Evolutionary conservation across 805 yeast species (phyloP).

Genomic region (Yamadazyma endophytica): DNA sequence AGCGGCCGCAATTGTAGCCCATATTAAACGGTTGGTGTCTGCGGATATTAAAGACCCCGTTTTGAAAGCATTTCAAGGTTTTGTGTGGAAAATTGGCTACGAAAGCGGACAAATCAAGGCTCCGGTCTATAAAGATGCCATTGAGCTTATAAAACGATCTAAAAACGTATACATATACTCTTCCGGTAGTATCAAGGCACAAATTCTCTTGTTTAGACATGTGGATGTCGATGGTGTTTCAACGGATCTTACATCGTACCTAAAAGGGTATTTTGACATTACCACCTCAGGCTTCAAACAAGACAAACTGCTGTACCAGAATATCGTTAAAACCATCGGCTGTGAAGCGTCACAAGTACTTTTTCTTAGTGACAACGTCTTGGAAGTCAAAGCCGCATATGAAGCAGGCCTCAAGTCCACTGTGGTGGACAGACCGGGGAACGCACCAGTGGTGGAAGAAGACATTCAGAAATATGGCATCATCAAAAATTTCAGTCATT

Average conservation of each 20-base stretch:
- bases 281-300: constrained; percentile 75
- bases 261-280: constrained; percentile 79
- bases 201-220: constrained; percentile 67
- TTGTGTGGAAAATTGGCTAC: constrained; percentile 79
- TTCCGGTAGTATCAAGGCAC: constrained; percentile 87
- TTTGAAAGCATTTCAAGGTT: constrained; percentile 77
- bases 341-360: constrained; percentile 35
- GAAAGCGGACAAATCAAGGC: constrained; percentile 70
- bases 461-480: constrained; percentile 21
- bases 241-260: constrained; percentile 47
- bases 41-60: constrained; percentile 74
- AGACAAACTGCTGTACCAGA: constrained; percentile 52
- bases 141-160: constrained; percentile 42
- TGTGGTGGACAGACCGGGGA: constrained; percentile 74
- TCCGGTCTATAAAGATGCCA: constrained; percentile 73
- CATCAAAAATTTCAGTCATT: constrained; percentile 13
- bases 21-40: constrained; percentile 55
- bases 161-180: constrained; percentile 68
- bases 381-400: constrained; percentile 73
- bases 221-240: constrained; percentile 37
- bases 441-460: constrained; percentile 43
- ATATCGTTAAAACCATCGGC: constrained; percentile 46
- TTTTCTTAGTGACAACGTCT: constrained; percentile 77
- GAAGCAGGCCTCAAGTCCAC: constrained; percentile 56
- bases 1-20: constrained; percentile 29